Conservation (phyloP, 257 asterid species). For the Nicotiana undulata region DNA sequence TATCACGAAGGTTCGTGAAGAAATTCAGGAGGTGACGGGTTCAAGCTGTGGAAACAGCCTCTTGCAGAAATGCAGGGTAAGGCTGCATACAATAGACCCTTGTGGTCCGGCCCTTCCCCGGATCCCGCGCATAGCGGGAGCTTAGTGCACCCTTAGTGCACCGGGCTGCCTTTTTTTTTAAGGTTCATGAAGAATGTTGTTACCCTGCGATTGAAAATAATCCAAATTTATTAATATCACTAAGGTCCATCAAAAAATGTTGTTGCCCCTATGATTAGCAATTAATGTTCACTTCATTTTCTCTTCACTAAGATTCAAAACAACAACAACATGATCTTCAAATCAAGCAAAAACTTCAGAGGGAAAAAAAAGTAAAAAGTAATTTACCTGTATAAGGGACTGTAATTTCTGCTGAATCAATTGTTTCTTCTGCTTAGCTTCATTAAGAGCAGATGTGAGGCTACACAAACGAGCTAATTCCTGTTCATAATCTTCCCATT, state of each 20-base stretch:
- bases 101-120: too few relatives aligned
- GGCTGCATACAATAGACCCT: too few relatives aligned
- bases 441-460: conserved; percentile 62
- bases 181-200: too few relatives aligned
- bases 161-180: too few relatives aligned
- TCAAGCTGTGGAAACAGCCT: too few relatives aligned
- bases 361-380: background rate
- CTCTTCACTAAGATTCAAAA: background rate
- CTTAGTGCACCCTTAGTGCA: too few relatives aligned
- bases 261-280: background rate
- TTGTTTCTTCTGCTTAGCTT: conserved; percentile 52
- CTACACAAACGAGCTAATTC: conserved; percentile 81
- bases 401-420: conserved; percentile 51
- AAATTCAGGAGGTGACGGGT: too few relatives aligned
- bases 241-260: background rate
- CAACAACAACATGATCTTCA: background rate
- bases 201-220: background rate
- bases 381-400: conserved; percentile 48
- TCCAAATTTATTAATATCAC: background rate
- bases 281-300: background rate
- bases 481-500: conserved; percentile 92
- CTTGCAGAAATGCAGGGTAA: too few relatives aligned
- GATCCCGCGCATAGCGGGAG: too few relatives aligned
- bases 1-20: too few relatives aligned
- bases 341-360: background rate